A percentile compares a stretch with the other conserved stretches of the same genome.
Evolutionary conservation across 2,329 filamentous ascomycete species (phyloP).

Genomic region (Passalora sequoiae): DNA sequence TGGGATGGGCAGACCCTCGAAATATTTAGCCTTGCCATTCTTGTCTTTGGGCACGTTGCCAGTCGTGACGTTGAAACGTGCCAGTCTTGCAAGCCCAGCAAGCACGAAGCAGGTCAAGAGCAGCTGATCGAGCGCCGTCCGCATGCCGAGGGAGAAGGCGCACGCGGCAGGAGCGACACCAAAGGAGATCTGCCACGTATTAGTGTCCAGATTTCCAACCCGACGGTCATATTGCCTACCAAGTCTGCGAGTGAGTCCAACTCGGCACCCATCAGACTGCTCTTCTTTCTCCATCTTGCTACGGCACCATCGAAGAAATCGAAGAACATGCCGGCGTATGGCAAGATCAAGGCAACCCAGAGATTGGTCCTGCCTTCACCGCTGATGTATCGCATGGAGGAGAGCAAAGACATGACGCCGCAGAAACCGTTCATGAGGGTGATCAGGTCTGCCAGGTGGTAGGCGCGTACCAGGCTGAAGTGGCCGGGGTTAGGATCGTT

Average conservation of each 20-base stretch:
- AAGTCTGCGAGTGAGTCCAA: conserved; percentile 92
- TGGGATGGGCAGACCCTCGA: conserved; percentile 94
- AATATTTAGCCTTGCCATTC: conserved; percentile 86
- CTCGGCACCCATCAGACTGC: conserved; percentile 95
- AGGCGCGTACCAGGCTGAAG: conserved; percentile 56
- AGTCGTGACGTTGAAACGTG: conserved; percentile 96
- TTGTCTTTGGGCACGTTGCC: conserved; percentile 84
- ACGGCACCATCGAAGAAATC: conserved; percentile 98
- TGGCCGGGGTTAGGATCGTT: conserved; percentile 62
- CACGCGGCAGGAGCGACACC: conserved; percentile 82
- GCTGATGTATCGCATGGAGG: conserved; percentile 87
- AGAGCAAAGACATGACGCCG: conserved; percentile 92
- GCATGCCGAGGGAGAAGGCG: conserved; percentile 83
- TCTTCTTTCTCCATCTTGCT: conserved; percentile 93
- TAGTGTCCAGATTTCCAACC: neutral
- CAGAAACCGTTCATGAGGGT: conserved; percentile 83
- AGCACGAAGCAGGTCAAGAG: conserved; percentile 85
- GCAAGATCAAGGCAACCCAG: conserved; percentile 77
- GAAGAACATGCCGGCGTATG: conserved; percentile 92
- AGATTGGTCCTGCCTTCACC: conserved; percentile 65
- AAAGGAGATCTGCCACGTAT: conserved; percentile 73
- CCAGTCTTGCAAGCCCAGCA: conserved; percentile 85
- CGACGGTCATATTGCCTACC: conserved; percentile 50
- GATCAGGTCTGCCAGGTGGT: conserved; percentile 76
- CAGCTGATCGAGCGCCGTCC: conserved; percentile 76